Conservation (phyloP, 805 yeast species). For the Wickerhamiella siamensis region DNA sequence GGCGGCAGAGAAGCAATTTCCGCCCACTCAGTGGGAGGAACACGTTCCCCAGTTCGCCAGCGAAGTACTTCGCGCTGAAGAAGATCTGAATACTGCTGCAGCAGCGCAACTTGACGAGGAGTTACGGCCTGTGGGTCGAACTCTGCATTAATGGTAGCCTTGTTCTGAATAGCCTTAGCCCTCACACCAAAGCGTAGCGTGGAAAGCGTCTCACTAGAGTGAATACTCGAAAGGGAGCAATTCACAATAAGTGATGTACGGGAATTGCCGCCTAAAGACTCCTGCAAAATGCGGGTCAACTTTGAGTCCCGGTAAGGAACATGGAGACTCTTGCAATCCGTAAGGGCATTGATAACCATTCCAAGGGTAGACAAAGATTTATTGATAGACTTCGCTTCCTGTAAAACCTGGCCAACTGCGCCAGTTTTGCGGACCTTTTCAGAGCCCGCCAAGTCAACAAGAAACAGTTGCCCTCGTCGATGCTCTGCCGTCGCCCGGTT, state of each 20-base stretch:
- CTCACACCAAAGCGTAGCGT: constrained; percentile 62
- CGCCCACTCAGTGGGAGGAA: constrained; percentile 20
- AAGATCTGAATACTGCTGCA: not conserved
- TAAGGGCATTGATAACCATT: constrained; percentile 63
- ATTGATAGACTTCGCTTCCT: constrained; percentile 77
- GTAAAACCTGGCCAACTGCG: constrained; percentile 56
- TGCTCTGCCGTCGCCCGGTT: constrained; percentile 39
- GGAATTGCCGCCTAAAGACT: constrained; percentile 71
- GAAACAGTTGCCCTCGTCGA: constrained; percentile 48
- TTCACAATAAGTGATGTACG: constrained; percentile 59
- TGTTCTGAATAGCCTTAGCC: constrained; percentile 53
- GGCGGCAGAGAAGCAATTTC: constrained; percentile 3
- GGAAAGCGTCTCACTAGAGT: constrained; percentile 52
- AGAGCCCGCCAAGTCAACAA: constrained; percentile 80
- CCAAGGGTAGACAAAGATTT: constrained; percentile 66
- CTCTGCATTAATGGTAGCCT: constrained; percentile 49
- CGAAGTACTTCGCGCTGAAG: constrained; percentile 30
- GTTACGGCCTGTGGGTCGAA: not conserved
- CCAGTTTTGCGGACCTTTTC: constrained; percentile 70
- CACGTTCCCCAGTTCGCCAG: constrained; percentile 27
- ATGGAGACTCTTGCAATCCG: constrained; percentile 52
- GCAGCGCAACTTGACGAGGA: not conserved
- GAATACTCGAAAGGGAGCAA: constrained; percentile 48
- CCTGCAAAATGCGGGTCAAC: constrained; percentile 62
- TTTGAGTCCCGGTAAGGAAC: constrained; percentile 69